phyloP scores from a whole-genome alignment of 345 rosid species.

The Citrus reticulata region DNA sequence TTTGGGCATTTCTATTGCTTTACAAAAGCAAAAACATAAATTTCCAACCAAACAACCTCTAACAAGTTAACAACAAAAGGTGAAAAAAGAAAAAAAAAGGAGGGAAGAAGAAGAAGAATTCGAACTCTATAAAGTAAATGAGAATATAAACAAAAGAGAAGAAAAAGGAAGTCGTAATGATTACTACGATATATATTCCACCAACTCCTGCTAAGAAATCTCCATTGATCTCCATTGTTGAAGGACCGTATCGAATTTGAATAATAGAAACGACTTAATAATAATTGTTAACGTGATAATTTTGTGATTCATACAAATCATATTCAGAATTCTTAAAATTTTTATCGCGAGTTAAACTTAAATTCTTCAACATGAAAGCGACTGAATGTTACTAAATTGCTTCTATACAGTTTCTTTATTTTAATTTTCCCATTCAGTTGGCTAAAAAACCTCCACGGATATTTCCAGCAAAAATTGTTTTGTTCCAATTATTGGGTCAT shows the following conservation, averaged over 20 bases:
- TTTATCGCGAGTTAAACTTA: no score
- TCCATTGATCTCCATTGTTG: neutral
- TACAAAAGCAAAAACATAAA: neutral
- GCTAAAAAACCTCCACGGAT: neutral
- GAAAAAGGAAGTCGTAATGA: neutral
- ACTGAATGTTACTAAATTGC: neutral
- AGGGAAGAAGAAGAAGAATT: neutral
- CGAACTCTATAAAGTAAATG: neutral
- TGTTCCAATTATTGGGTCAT: slow-evolving; percentile 1
- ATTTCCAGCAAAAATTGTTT: neutral
- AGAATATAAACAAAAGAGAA: neutral
- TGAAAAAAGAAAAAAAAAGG: no score
- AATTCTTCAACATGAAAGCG: no score
- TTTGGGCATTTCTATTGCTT: neutral
- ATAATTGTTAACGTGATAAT: neutral
- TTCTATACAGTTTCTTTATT: neutral
- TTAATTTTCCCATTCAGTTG: neutral
- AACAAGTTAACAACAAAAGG: neutral
- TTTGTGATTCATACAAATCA: no score
- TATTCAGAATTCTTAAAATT: no score
- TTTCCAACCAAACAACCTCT: neutral
- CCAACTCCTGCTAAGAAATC: neutral
- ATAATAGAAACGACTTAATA: neutral
- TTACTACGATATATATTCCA: neutral
- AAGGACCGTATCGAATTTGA: neutral